Evolutionary conservation across 148 eudicot genomes (phyloP).

Genomic region (Diospyros kaki): DNA sequence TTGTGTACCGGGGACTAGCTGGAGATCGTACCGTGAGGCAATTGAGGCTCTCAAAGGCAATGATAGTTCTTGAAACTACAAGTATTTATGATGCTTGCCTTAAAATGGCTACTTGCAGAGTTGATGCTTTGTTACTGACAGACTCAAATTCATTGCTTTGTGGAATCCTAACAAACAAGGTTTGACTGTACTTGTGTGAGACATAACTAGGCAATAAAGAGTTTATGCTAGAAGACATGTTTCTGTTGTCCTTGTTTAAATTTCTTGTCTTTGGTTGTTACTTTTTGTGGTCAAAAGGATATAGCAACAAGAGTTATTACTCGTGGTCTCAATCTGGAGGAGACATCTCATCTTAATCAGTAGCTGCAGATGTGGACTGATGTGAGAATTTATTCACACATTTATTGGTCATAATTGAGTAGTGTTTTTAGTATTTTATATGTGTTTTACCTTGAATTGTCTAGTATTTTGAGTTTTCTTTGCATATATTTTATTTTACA

Average conservation of each 20-base stretch:
- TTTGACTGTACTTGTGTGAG: constrained; percentile 19
- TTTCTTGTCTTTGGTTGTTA: background rate
- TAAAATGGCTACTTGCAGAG: constrained; percentile 82
- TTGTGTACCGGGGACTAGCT: constrained; percentile 58
- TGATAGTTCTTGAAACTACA: constrained; percentile 88
- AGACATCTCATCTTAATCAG: too few relatives aligned
- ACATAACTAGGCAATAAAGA: background rate
- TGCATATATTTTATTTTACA: too few relatives aligned
- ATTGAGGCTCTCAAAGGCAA: constrained; percentile 85
- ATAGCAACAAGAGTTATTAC: constrained; percentile 88
- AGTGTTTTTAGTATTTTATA: too few relatives aligned
- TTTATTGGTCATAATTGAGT: too few relatives aligned
- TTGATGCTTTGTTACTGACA: constrained; percentile 88
- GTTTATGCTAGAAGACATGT: background rate
- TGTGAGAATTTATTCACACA: too few relatives aligned
- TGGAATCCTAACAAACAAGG: constrained; percentile 97
- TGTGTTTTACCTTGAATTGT: too few relatives aligned
- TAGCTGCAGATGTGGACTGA: too few relatives aligned
- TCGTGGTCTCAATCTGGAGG: constrained; percentile 71
- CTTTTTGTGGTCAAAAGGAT: constrained; percentile 55
- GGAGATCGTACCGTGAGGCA: constrained; percentile 91
- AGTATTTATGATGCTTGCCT: constrained; percentile 87
- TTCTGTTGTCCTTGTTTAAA: background rate
- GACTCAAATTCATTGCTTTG: constrained; percentile 92
- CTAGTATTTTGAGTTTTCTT: too few relatives aligned